phyloP scores from a whole-genome alignment of 768 basidiomycete genomes.

The Lactifluus rugatus region DNA sequence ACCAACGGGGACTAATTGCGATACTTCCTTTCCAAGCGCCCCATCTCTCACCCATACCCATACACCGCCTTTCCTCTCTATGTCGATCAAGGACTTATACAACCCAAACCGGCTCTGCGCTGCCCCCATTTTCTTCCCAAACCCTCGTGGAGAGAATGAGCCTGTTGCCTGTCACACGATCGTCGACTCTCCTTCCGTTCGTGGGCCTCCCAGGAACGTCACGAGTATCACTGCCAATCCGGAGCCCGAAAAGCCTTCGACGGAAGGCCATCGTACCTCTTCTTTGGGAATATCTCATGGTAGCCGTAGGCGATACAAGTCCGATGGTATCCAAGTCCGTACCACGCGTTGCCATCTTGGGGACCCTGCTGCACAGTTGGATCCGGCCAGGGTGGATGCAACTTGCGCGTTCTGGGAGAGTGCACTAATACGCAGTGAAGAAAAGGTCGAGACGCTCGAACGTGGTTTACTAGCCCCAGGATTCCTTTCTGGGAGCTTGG shows the following conservation, averaged over 20 bases:
- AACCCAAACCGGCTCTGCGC: background rate
- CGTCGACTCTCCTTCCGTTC: background rate
- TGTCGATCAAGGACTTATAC: constrained; percentile 3
- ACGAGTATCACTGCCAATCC: too few species aligned
- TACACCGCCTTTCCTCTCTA: background rate
- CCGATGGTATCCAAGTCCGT: constrained; percentile 6
- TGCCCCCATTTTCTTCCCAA: too few species aligned
- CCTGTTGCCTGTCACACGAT: background rate
- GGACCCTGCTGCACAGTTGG: background rate
- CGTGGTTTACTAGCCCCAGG: background rate
- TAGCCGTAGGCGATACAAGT: constrained; percentile 3
- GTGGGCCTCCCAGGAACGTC: background rate
- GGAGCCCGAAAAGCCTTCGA: background rate
- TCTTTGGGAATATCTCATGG: background rate
- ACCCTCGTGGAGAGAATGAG: background rate
- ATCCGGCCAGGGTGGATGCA: background rate
- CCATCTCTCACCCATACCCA: background rate
- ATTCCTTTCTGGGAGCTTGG: background rate
- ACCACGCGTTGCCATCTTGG: background rate
- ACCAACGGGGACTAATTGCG: background rate
- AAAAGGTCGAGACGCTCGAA: background rate
- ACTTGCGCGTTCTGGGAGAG: background rate
- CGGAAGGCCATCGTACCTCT: background rate
- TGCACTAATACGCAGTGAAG: background rate
- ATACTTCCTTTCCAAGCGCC: background rate